Evolutionary conservation across 2,329 filamentous ascomycete genomes (phyloP).

Genomic region (Clonostachys sp.): DNA sequence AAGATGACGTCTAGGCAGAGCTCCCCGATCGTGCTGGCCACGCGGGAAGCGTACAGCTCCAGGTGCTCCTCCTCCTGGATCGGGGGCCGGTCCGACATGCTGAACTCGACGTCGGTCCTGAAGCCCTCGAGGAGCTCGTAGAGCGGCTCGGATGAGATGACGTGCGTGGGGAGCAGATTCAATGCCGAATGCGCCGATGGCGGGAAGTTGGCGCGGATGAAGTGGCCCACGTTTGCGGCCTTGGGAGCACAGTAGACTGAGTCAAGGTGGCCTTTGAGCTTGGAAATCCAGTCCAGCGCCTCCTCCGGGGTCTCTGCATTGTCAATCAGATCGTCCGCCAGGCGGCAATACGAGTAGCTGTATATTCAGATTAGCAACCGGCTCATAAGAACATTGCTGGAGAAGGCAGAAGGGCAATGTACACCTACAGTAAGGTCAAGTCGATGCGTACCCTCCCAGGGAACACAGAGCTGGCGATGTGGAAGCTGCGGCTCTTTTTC

Average conservation of each 20-base stretch:
- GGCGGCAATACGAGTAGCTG: slow-evolving; percentile 66
- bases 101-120: slow-evolving; percentile 61
- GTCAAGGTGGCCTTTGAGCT: slow-evolving; percentile 52
- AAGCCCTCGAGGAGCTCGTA: slow-evolving; percentile 65
- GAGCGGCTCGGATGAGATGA: slow-evolving; percentile 54
- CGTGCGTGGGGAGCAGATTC: slow-evolving; percentile 50
- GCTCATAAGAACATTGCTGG: not conserved
- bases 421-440: slow-evolving; percentile 55
- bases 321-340: slow-evolving; percentile 71
- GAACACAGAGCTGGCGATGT: slow-evolving; percentile 66
- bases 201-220: slow-evolving; percentile 47
- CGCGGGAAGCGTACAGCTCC: slow-evolving; percentile 58
- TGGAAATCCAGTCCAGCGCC: slow-evolving; percentile 53
- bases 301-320: slow-evolving; percentile 48
- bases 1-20: slow-evolving; percentile 65
- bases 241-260: slow-evolving; percentile 36
- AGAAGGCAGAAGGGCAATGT: no score
- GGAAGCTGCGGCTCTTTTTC: slow-evolving; percentile 69
- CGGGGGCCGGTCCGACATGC: slow-evolving; percentile 31
- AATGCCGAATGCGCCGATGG: slow-evolving; percentile 46
- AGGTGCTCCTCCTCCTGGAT: slow-evolving; percentile 56
- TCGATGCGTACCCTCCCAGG: slow-evolving; percentile 64
- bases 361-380: not conserved
- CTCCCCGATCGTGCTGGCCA: slow-evolving; percentile 69
- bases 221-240: slow-evolving; percentile 15